These are phyloP conservation scores for Nelumbo lutea DNA, from an alignment of 164 flowering plant genomes.

Conservation along the genomic window DNA sequence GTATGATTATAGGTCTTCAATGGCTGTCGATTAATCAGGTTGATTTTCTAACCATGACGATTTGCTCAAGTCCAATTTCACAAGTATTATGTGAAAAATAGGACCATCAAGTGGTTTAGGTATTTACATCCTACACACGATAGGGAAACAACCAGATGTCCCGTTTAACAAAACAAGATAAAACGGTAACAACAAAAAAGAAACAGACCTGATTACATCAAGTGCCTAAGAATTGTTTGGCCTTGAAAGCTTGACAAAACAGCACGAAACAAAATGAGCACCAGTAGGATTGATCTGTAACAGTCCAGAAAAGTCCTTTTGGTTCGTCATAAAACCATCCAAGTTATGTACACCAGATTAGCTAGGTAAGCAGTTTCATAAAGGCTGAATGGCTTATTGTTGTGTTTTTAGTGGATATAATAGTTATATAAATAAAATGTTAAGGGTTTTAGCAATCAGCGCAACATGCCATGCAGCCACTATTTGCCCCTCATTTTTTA, in stretches of 20 bases:
- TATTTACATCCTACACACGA: background rate
- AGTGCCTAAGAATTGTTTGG: background rate
- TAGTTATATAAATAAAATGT: too few relatives aligned
- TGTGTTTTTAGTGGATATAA: too few relatives aligned
- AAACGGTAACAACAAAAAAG: background rate
- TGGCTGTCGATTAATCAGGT: background rate
- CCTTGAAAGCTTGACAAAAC: background rate
- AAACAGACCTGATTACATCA: conserved; percentile 16
- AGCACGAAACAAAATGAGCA: conserved; percentile 9
- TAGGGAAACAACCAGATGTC: background rate
- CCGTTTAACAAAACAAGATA: background rate
- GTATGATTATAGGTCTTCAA: too few relatives aligned
- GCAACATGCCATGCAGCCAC: too few relatives aligned
- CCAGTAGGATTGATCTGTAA: conserved; percentile 18
- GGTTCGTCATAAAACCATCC: conserved; percentile 51
- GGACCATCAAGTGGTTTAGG: background rate
- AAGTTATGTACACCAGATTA: background rate
- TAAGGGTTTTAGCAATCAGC: too few relatives aligned
- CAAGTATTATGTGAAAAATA: background rate
- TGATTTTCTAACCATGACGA: background rate
- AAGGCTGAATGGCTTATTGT: too few relatives aligned
- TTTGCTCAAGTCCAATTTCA: background rate
- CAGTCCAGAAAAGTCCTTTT: conserved; percentile 31
- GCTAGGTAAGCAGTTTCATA: too few relatives aligned
- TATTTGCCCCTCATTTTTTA: too few relatives aligned